These are phyloP conservation scores for Biscogniauxia mediterranea DNA, from an alignment of 2,329 filamentous ascomycete genomes.

Conservation along the genomic window DNA sequence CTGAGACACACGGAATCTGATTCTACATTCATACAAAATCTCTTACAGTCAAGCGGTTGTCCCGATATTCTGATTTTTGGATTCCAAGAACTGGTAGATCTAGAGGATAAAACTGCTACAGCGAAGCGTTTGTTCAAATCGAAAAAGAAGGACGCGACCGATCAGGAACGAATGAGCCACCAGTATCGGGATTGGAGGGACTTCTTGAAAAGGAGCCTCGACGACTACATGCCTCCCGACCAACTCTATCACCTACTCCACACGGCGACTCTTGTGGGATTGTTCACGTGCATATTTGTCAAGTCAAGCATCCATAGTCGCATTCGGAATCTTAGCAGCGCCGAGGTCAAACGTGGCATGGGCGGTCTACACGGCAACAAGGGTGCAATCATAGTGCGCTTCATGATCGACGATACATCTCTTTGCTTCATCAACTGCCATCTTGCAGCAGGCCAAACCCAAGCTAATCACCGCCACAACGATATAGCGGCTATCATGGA, in stretches of 20 bases:
- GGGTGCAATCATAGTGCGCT: conserved; percentile 87
- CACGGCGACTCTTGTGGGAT: conserved; percentile 83
- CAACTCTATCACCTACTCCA: conserved; percentile 84
- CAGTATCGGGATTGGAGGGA: conserved; percentile 97
- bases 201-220: conserved; percentile 76
- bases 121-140: conserved; percentile 93
- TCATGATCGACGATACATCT: conserved; percentile 89
- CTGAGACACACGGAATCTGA: conserved; percentile 70
- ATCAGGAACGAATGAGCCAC: conserved; percentile 91
- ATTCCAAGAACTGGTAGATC: conserved; percentile 96
- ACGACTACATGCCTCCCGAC: conserved; percentile 76
- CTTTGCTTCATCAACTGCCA: conserved; percentile 98
- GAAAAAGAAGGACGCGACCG: conserved; percentile 64
- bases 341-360: conserved; percentile 94
- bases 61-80: conserved; percentile 94
- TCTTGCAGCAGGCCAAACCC: conserved; percentile 87
- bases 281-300: conserved; percentile 96
- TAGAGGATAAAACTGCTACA: conserved; percentile 95
- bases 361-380: conserved; percentile 95
- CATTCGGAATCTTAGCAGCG: conserved; percentile 73
- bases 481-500: conserved; percentile 91
- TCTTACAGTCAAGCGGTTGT: conserved; percentile 71
- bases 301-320: conserved; percentile 74
- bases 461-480: conserved; percentile 87
- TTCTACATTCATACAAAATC: conserved; percentile 74